Evolutionary conservation across 1,284 basidiomycete genomes (phyloP), one percentile per base, ranked within the genome.

Genomic region (Malassezia slooffiae): DNA sequence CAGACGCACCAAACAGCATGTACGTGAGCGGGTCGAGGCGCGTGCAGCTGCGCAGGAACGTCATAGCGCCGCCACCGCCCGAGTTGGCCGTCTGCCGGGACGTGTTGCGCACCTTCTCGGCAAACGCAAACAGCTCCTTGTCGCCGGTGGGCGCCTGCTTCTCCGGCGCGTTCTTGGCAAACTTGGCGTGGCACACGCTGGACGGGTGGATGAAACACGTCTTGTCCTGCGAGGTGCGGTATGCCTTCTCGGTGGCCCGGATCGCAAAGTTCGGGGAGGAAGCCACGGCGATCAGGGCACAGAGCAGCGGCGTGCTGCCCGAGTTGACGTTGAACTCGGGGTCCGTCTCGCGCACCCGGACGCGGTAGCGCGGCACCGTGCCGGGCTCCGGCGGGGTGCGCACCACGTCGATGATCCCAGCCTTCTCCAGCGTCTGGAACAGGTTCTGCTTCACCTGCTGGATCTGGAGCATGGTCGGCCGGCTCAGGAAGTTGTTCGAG

Each of bases 231-330:
- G 79, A 75, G 3, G 90, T 95, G 17, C 86, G 76, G 57, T 82
- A 81, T 1, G 75, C 75, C 66, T 77, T 81, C 38, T 83, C 81
- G 5, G 79, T 77, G n/a, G 78, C 79, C 27, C 83, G 75, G 41
- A 95, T 79, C 2, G 85, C 89, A 72, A 89, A 93, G 70, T 93
- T 91, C n/a, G 90, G 90, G 55, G 89, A 86, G 0, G 79, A 79
- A 0, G 86, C 85, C 41, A 87, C 79, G 3, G 88, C 80, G 56
- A 95, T 83, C 41, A 96, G 74, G 2, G 83, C 86, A 10, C 84
- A 80, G 15, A 93, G 73, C n/a, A 95, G 71, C 12, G 90, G 83
- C 5, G 81, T 70, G 30, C 80, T 85, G 41, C 83, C 75, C 24
- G 78, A 78, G 63, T 95, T 86, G 33, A 42, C 35, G 43, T 67